These are phyloP conservation scores for Lepidium campestre DNA, from an alignment of 441 rosid genomes.

Conservation along the genomic window DNA sequence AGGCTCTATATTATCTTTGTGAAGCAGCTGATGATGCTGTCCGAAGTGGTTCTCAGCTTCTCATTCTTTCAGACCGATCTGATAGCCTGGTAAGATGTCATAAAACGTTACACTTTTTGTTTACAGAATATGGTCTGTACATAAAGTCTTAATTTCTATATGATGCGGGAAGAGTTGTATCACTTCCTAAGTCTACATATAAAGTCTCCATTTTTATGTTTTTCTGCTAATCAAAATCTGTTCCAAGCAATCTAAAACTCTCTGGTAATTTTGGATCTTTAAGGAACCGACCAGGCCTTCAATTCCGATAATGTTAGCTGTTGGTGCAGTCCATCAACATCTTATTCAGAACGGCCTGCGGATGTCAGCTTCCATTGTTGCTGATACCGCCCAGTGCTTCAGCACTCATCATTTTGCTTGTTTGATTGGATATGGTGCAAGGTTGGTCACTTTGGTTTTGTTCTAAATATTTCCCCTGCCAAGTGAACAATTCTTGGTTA, in stretches of 20 bases:
- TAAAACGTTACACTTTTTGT: too few relatives aligned
- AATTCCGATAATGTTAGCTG: constrained; percentile 93
- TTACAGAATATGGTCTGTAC: too few relatives aligned
- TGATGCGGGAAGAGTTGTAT: too few relatives aligned
- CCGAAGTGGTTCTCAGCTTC: constrained; percentile 92
- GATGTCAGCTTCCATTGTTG: constrained; percentile 92
- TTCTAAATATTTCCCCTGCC: neutral
- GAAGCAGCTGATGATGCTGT: constrained; percentile 99
- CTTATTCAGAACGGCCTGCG: constrained; percentile 96
- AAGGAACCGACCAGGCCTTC: constrained; percentile 94
- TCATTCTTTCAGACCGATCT: constrained; percentile 84
- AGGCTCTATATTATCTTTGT: constrained; percentile 63
- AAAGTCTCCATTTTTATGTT: neutral
- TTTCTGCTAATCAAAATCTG: neutral
- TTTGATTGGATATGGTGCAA: constrained; percentile 98
- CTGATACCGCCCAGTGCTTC: constrained; percentile 98
- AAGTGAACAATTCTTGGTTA: neutral
- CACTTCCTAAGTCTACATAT: too few relatives aligned
- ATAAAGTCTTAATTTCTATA: too few relatives aligned
- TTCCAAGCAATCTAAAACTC: neutral
- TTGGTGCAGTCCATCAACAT: constrained; percentile 99
- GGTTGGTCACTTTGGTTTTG: constrained; percentile 39
- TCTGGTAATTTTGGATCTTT: neutral
- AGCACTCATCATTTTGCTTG: constrained; percentile 99
- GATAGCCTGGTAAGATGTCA: constrained; percentile 54